Evolutionary conservation across 345 rosid species (phyloP).

Genomic region (Aethionema arabicum): DNA sequence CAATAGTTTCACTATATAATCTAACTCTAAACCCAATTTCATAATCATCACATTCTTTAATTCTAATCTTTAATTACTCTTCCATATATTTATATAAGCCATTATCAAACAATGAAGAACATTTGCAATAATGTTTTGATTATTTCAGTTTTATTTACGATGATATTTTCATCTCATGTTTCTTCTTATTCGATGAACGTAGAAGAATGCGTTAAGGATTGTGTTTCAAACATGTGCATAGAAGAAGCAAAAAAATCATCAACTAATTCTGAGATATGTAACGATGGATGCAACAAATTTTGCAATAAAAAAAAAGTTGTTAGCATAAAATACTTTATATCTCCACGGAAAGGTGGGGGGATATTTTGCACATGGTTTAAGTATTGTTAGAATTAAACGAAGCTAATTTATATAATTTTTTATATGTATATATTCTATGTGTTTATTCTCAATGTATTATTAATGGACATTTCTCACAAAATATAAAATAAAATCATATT

Average conservation of each 20-base stretch:
- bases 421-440: too few species aligned
- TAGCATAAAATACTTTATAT: too few species aligned
- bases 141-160: neutral
- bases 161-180: conserved; percentile 2
- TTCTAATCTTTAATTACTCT: conserved; percentile 1
- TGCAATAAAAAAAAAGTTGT: neutral
- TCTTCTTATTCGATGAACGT: neutral
- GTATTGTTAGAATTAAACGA: too few species aligned
- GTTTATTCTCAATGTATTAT: too few species aligned
- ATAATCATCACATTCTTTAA: neutral
- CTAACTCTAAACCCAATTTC: neutral
- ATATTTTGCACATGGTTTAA: too few species aligned
- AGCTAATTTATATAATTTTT: too few species aligned
- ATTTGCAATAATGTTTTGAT: neutral
- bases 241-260: neutral
- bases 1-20: conserved; percentile 6
- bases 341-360: too few species aligned
- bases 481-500: too few species aligned
- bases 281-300: neutral
- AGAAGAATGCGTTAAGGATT: conserved; percentile 16
- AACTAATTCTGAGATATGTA: neutral
- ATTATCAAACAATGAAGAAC: neutral
- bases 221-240: neutral
- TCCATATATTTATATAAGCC: too few species aligned
- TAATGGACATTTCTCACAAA: too few species aligned